Evolutionary conservation across 139 green algal species (phyloP), one percentile per base, ranked within the genome.

Genomic region (Ostreobium quekettii): DNA sequence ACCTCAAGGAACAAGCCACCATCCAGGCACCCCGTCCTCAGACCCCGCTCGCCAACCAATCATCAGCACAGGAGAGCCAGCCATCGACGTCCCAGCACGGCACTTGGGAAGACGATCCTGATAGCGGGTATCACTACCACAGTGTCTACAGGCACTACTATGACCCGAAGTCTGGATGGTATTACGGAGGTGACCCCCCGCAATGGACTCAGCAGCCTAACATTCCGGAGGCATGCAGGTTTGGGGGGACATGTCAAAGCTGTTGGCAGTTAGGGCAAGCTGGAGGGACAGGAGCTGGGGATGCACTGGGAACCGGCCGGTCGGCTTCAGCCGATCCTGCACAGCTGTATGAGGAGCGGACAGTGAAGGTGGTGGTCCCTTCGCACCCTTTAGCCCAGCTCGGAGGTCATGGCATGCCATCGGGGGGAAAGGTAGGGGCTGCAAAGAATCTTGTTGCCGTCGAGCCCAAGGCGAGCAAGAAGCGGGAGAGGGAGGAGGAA

Each of bases 401-500:
- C 29, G 65, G 65, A 29, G 65, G 65, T 28, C 48, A 63, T 66
- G 37, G 24, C 7, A 63, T 71, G 46, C 65, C 65, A 11, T 32
- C 7, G 4, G 33, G 5, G 8, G 36, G 61, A 30, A 68, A 68
- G 53, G 31, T 68, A 36, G 61, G 61, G 37, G 61, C n/a, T n/a
- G n/a, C n/a, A n/a, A n/a, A n/a, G n/a, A n/a, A n/a, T n/a, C n/a
- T n/a, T n/a, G n/a, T n/a, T n/a, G n/a, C n/a, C n/a, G n/a, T n/a
- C n/a, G n/a, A n/a, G n/a, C n/a, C n/a, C n/a, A n/a, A n/a, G n/a
- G n/a, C n/a, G n/a, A n/a, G n/a, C n/a, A n/a, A n/a, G n/a, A n/a
- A n/a, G n/a, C n/a, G n/a, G n/a, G n/a, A n/a, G n/a, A n/a, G n/a
- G n/a, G n/a, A n/a, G n/a, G n/a, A n/a, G n/a, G n/a, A n/a, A n/a